A percentile compares a stretch with the other conserved stretches of the same genome.
Evolutionary conservation across 2,329 filamentous ascomycete species (phyloP).

Genomic region (Apiospora aurea): DNA sequence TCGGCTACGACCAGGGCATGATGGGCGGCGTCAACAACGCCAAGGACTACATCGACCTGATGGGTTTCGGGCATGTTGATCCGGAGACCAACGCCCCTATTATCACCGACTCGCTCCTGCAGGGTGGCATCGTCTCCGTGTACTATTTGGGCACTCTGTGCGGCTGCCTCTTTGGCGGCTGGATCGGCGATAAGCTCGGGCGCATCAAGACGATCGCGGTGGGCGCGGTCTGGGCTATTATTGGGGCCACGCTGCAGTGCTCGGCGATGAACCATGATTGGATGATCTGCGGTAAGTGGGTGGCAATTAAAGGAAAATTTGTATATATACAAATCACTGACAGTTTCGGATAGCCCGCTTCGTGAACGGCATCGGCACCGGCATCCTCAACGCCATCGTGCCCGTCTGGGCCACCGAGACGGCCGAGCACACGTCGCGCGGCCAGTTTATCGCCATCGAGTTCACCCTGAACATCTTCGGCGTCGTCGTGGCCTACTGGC

Average conservation of each 20-base stretch:
- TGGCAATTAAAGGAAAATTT: not conserved
- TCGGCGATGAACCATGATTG: constrained; percentile 70
- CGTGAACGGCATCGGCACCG: constrained; percentile 72
- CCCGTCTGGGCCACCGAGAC: constrained; percentile 77
- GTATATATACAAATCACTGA: constrained; percentile 18
- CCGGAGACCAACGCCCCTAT: constrained; percentile 55
- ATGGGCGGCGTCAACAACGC: constrained; percentile 71
- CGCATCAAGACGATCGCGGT: constrained; percentile 69
- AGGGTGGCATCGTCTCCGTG: constrained; percentile 66
- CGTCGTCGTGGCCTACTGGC: constrained; percentile 70
- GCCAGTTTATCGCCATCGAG: constrained; percentile 74
- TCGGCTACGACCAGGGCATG: constrained; percentile 63
- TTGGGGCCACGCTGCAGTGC: constrained; percentile 70
- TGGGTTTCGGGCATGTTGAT: constrained; percentile 69
- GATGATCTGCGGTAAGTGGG: constrained; percentile 70
- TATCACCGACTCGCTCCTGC: constrained; percentile 64
- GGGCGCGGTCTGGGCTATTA: constrained; percentile 62
- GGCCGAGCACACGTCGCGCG: constrained; percentile 70
- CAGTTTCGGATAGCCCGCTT: constrained; percentile 52
- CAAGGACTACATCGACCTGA: constrained; percentile 67
- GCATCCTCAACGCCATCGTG: constrained; percentile 73
- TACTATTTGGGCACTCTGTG: constrained; percentile 67
- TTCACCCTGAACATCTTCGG: constrained; percentile 78
- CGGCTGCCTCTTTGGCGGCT: constrained; percentile 69
- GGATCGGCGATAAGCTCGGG: constrained; percentile 68